Conservation (phyloP, 2,329 filamentous ascomycete genomes). For the Penicillium sp. region DNA sequence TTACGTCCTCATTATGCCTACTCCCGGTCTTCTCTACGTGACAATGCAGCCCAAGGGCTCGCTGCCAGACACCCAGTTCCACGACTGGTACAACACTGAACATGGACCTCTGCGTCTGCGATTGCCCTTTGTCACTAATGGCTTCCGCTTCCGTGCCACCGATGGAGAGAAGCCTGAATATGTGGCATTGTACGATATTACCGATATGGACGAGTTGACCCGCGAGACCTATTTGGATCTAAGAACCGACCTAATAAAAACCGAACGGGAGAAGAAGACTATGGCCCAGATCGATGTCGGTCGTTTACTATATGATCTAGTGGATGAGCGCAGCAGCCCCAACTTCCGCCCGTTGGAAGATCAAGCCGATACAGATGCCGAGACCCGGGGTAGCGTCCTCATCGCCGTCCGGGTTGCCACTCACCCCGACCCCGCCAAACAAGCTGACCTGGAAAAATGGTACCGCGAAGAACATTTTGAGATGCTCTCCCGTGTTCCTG, state of each 20-base stretch:
- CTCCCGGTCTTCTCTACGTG: slow-evolving; percentile 74
- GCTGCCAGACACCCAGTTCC: slow-evolving; percentile 68
- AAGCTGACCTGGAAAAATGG: slow-evolving; percentile 65
- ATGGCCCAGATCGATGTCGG: slow-evolving; percentile 68
- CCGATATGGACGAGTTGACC: slow-evolving; percentile 68
- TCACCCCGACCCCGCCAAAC: slow-evolving; percentile 51
- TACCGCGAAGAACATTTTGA: slow-evolving; percentile 71
- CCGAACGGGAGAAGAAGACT: slow-evolving; percentile 59
- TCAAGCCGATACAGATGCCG: slow-evolving; percentile 58
- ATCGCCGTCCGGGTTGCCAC: slow-evolving; percentile 62
- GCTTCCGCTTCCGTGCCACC: slow-evolving; percentile 72
- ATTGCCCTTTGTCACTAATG: slow-evolving; percentile 71
- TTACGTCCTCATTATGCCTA: slow-evolving; percentile 32
- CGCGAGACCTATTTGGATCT: slow-evolving; percentile 63
- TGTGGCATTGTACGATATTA: slow-evolving; percentile 80
- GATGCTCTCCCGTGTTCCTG: slow-evolving; percentile 70
- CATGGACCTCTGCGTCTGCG: slow-evolving; percentile 80
- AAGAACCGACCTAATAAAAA: slow-evolving; percentile 52
- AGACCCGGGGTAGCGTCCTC: slow-evolving; percentile 56
- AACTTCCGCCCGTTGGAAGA: slow-evolving; percentile 62
- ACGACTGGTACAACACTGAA: slow-evolving; percentile 94
- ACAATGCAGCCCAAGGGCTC: slow-evolving; percentile 76
- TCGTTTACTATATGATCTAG: slow-evolving; percentile 68
- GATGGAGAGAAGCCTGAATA: slow-evolving; percentile 66
- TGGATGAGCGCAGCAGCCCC: slow-evolving; percentile 56